Evolutionary conservation across 768 basidiomycete genomes (phyloP).

Genomic region (Galerina sulciceps): DNA sequence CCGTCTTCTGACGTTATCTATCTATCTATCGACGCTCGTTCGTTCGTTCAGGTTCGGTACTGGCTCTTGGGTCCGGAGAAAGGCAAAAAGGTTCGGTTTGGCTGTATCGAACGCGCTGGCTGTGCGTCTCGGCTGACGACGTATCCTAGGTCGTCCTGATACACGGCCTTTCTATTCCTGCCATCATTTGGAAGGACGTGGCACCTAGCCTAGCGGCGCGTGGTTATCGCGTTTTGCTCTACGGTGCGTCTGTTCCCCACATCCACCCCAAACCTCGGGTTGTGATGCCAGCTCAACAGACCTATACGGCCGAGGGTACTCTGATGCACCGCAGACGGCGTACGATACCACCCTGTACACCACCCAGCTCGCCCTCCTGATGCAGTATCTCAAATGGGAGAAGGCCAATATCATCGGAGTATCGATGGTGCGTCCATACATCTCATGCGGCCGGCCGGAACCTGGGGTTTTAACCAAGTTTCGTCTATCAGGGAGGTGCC

Average conservation of each 20-base stretch:
- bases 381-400: constrained; percentile 79
- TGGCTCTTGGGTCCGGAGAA: constrained; percentile 77
- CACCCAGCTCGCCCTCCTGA: constrained; percentile 80
- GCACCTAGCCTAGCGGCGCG: constrained; percentile 63
- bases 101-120: background rate
- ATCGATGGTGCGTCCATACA: constrained; percentile 63
- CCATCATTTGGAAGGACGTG: constrained; percentile 79
- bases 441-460: background rate
- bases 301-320: constrained; percentile 83
- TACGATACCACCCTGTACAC: constrained; percentile 71
- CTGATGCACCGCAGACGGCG: constrained; percentile 73
- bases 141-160: constrained; percentile 69
- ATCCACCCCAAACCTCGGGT: background rate
- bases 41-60: constrained; percentile 67
- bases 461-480: background rate
- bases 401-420: constrained; percentile 68
- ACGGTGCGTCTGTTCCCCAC: constrained; percentile 49
- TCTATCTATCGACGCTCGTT: too few species aligned
- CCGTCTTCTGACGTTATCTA: background rate
- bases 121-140: background rate
- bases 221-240: constrained; percentile 77
- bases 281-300: constrained; percentile 43
- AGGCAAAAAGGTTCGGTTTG: constrained; percentile 59
- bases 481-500: constrained; percentile 62
- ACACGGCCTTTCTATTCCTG: constrained; percentile 77